Conservation (phyloP, 2,329 filamentous ascomycete genomes). For the Fusarium incarnatum region DNA sequence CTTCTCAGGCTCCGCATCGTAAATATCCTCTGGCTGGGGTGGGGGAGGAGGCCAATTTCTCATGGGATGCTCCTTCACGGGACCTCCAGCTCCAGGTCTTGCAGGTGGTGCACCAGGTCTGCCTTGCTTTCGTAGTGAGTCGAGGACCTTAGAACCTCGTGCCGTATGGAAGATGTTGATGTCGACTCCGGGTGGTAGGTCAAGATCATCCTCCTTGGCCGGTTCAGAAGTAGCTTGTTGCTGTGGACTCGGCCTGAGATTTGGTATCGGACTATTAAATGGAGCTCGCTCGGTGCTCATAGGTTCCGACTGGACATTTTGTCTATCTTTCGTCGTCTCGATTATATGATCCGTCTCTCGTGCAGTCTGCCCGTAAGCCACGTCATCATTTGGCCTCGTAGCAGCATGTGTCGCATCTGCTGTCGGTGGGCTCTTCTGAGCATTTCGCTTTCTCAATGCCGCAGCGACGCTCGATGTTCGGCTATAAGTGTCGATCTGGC, state of each 20-base stretch:
- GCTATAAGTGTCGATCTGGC: constrained; percentile 64
- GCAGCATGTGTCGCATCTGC: constrained; percentile 7
- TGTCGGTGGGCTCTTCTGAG: constrained; percentile 7
- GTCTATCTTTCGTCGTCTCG: constrained; percentile 12
- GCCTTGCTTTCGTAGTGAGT: constrained; percentile 50
- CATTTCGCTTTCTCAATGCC: constrained; percentile 48
- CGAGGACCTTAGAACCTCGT: constrained; percentile 59
- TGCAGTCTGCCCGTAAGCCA: constrained; percentile 25
- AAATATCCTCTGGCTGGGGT: constrained; percentile 21
- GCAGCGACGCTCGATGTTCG: constrained; percentile 59
- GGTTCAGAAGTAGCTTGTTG: constrained; percentile 13
- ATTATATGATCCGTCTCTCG: constrained; percentile 13
- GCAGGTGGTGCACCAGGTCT: constrained; percentile 13
- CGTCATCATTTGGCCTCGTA: constrained; percentile 8
- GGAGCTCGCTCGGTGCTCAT: constrained; percentile 6
- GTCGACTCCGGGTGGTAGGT: constrained; percentile 56
- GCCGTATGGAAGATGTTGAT: constrained; percentile 62
- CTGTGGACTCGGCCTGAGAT: constrained; percentile 16
- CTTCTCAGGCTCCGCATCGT: constrained; percentile 1
- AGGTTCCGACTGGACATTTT: constrained; percentile 15
- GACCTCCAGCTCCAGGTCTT: constrained; percentile 26
- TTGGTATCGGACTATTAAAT: constrained; percentile 22
- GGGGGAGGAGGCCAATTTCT: constrained; percentile 51
- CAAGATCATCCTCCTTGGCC: constrained; percentile 44
- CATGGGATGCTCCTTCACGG: constrained; percentile 54